These are phyloP conservation scores for Anthracocystis panici-leucophaei DNA, from an alignment of 1,284 basidiomycete species.

Conservation along the genomic window DNA sequence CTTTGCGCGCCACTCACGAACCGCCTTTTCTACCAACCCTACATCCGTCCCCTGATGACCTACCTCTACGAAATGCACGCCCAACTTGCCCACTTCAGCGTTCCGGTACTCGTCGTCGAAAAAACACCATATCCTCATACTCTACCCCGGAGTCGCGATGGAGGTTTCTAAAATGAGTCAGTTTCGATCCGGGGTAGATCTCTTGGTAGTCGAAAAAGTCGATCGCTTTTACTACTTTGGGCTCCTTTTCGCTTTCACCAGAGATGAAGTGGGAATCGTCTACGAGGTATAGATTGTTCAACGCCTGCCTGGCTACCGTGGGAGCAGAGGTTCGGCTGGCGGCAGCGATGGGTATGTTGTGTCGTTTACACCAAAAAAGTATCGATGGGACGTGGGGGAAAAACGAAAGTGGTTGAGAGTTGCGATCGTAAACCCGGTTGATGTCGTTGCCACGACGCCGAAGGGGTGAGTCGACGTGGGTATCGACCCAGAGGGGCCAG, in stretches of 20 bases:
- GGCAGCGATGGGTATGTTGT: constrained; percentile 52
- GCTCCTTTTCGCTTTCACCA: not conserved
- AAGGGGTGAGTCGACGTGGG: constrained; percentile 60
- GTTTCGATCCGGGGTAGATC: constrained; percentile 67
- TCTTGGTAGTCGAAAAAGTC: constrained; percentile 61
- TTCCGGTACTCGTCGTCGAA: constrained; percentile 67
- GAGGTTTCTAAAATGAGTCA: constrained; percentile 60
- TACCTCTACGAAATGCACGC: constrained; percentile 66
- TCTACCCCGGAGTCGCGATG: constrained; percentile 54
- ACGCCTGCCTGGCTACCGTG: constrained; percentile 57
- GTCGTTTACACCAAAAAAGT: constrained; percentile 48
- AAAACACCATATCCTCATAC: constrained; percentile 67
- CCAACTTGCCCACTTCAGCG: constrained; percentile 63
- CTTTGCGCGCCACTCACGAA: constrained; percentile 60
- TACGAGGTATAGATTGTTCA: constrained; percentile 53
- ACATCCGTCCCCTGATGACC: constrained; percentile 60
- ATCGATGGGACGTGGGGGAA: constrained; percentile 64
- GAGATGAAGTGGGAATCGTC: constrained; percentile 25
- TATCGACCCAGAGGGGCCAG: constrained; percentile 67
- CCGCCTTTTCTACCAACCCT: constrained; percentile 54
- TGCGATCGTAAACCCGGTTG: constrained; percentile 59
- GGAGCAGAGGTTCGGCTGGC: constrained; percentile 64
- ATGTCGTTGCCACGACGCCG: constrained; percentile 44
- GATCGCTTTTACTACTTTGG: constrained; percentile 41
- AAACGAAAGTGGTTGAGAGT: constrained; percentile 51